Evolutionary conservation across 78 protist species (phyloP), one percentile per base, ranked within the genome.

Genomic region (Tieghemostelium lacteum): DNA sequence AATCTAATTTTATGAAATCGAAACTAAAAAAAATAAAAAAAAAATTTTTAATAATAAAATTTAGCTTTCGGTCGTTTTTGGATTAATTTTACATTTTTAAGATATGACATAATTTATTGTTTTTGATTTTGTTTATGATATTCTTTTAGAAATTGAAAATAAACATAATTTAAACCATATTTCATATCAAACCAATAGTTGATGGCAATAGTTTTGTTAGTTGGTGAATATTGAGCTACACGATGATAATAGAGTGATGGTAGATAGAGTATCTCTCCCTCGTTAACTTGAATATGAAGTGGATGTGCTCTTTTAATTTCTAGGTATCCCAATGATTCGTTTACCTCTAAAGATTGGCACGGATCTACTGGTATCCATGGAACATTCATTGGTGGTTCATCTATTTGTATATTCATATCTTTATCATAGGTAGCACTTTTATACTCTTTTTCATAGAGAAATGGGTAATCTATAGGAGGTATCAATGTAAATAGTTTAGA

Each of bases 331-430:
- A 7, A 3, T 45, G 54, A 33, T 31, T 39, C 66, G 49, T 75
- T 77, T n/a, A 31, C 33, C 20, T 63, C 45, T 7, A 64, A 49
- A 12, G 83, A 29, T 57, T 29, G 6, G 17, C 80, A 65, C 24
- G 94, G 94, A 12, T 91, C 94, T 6, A 91, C 87, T 34, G 94
- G 89, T 42, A 91, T 78, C 94, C 94, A 91, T 1, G 94, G 94
- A 1, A 91, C 2, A 3, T 12, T 14, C 0, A 7, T 16, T 22
- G 2, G 17, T 10, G 57, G 75, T 8, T 70, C 75, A 36, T 89
- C 94, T 6, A 65, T 16, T 16, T 50, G 19, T 8, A 14, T 73
- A 19, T 42, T 49, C 33, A 33, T 49, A 19, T 50, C 69, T 16
- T 52, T 61, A 4, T 54, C 70, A 49, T 77, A 91, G 14, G 89